A percentile compares a stretch with the other conserved stretches of the same genome.
phyloP scores from a whole-genome alignment of 805 yeast genomes.

The Kregervanrija fluxuum region DNA sequence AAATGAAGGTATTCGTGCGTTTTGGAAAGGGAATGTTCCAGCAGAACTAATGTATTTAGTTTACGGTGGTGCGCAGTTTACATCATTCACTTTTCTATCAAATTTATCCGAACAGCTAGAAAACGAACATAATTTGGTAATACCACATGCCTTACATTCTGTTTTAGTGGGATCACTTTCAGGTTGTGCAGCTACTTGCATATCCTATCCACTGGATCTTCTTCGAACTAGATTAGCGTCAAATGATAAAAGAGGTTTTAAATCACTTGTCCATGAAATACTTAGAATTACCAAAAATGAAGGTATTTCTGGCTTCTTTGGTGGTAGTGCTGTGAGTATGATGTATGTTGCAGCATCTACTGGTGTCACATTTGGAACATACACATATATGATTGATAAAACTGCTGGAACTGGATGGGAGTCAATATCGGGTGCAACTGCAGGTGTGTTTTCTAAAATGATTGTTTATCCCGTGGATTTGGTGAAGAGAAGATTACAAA shows the following conservation, averaged over 20 bases:
- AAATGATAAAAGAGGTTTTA: conserved; percentile 32
- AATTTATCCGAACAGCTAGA: conserved; percentile 27
- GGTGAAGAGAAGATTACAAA: conserved; percentile 69
- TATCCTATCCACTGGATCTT: conserved; percentile 88
- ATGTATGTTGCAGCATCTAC: conserved; percentile 62
- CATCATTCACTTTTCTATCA: conserved; percentile 46
- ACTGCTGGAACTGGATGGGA: conserved; percentile 34
- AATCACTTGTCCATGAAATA: conserved; percentile 31
- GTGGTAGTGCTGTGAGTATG: conserved; percentile 45
- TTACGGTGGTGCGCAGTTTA: conserved; percentile 83
- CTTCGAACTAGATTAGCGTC: conserved; percentile 82
- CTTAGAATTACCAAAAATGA: conserved; percentile 23
- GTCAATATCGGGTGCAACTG: conserved; percentile 60
- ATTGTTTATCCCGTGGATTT: conserved; percentile 83
- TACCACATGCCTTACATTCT: conserved; percentile 36
- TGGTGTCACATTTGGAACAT: conserved; percentile 68
- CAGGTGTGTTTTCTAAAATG: conserved; percentile 71
- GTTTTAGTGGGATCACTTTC: conserved; percentile 66
- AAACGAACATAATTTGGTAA: conserved; percentile 11
- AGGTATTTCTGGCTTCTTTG: conserved; percentile 41
- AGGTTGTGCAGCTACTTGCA: conserved; percentile 64
- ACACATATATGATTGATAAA: conserved; percentile 33
- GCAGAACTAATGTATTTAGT: conserved; percentile 80
- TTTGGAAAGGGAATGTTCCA: conserved; percentile 97
- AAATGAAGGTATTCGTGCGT: conserved; percentile 53